A percentile compares a stretch with the other conserved stretches of the same genome.
Conservation (phyloP, 1,284 basidiomycete genomes). For the Rhodotorula sp. region DNA sequence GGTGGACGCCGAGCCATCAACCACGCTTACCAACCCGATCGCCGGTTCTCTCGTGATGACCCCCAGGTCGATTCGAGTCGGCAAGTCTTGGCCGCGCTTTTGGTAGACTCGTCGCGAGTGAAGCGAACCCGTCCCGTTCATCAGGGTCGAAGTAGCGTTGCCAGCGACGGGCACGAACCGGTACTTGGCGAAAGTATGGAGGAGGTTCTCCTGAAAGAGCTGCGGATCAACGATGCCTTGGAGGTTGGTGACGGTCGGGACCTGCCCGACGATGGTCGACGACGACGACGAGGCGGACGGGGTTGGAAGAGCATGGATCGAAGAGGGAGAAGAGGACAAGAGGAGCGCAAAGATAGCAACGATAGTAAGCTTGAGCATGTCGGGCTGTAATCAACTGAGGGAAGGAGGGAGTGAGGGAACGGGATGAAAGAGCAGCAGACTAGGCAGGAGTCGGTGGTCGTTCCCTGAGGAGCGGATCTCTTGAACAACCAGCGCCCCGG, state of each 20-base stretch:
- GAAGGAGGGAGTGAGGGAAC: no score
- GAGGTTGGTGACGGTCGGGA: background rate
- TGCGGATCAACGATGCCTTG: background rate
- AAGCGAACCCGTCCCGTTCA: no score
- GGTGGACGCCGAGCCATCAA: no score
- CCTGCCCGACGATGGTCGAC: background rate
- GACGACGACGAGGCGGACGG: background rate
- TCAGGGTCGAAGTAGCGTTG: background rate
- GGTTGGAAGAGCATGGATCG: slow-evolving; percentile 5
- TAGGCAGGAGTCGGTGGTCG: no score
- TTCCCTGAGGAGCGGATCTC: no score
- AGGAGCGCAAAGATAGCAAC: background rate
- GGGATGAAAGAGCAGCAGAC: no score
- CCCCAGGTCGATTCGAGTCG: background rate
- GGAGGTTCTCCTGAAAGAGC: background rate
- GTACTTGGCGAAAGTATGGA: slow-evolving; percentile 4
- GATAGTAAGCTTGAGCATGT: background rate
- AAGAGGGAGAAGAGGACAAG: background rate
- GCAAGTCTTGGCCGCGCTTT: background rate
- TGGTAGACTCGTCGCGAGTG: background rate
- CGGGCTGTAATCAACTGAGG: no score
- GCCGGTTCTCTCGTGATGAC: background rate
- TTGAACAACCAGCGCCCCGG: no score
- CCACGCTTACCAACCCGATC: background rate
- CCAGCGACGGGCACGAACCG: background rate